Evolutionary conservation across 129 eudicot genomes (phyloP).

Genomic region (Arctium minus): DNA sequence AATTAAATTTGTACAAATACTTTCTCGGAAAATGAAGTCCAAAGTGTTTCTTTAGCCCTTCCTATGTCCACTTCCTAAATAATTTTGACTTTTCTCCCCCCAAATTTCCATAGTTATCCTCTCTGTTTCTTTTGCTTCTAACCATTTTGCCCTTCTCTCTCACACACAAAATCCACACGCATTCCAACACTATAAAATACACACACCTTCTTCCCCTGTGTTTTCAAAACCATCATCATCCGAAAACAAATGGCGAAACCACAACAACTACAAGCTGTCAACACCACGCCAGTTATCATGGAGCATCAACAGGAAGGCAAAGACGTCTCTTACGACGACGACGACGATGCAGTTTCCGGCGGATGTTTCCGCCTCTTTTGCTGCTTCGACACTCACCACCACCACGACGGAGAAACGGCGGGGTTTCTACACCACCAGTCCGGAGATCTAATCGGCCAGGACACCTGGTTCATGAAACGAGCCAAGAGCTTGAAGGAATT

Average conservation of each 20-base stretch:
- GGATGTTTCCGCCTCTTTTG: constrained; percentile 41
- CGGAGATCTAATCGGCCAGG: constrained; percentile 30
- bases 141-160: constrained; percentile 13
- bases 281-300: constrained; percentile 25
- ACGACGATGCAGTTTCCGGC: neutral
- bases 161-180: constrained; percentile 38
- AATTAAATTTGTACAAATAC: too few species aligned
- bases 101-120: neutral
- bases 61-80: constrained; percentile 15
- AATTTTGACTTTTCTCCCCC: constrained; percentile 8
- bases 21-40: neutral
- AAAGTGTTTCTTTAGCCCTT: constrained; percentile 20
- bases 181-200: constrained; percentile 18
- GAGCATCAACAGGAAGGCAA: constrained; percentile 28
- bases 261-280: constrained; percentile 23
- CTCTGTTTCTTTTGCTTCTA: neutral
- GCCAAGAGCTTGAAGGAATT: constrained; percentile 50
- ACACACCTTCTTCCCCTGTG: neutral
- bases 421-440: constrained; percentile 18
- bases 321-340: constrained; percentile 13
- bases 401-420: constrained; percentile 24
- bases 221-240: neutral
- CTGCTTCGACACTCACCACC: constrained; percentile 25
- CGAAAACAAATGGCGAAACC: constrained; percentile 19
- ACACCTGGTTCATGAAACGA: constrained; percentile 49